These are phyloP conservation scores for Arthrobotrys conoides DNA, from an alignment of 2,329 filamentous ascomycete genomes.

Conservation along the genomic window DNA sequence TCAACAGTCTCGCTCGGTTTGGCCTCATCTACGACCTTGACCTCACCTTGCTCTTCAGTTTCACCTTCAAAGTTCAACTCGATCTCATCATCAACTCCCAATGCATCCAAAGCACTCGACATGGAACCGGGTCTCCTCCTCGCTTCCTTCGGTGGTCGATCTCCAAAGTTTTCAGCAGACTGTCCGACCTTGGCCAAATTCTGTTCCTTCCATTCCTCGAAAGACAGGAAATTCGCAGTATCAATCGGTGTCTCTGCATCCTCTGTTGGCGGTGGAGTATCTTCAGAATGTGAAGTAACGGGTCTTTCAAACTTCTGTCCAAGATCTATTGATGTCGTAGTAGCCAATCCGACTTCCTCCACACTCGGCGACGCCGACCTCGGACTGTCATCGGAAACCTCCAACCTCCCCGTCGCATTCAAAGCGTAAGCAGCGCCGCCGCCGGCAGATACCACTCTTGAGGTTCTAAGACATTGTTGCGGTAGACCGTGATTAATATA, in stretches of 20 bases:
- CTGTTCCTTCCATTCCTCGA: conserved; percentile 98
- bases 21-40: conserved; percentile 62
- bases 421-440: conserved; percentile 17
- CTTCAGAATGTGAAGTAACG: conserved; percentile 13
- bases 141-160: conserved; percentile 71
- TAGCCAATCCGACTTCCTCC: conserved; percentile 44
- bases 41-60: conserved; percentile 63
- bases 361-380: conserved; percentile 31
- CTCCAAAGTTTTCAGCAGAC: conserved; percentile 77
- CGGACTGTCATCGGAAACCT: conserved; percentile 7
- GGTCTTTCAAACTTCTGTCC: conserved; percentile 38
- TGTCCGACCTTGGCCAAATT: conserved; percentile 89
- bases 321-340: conserved; percentile 49
- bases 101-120: conserved; percentile 79
- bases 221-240: conserved; percentile 89
- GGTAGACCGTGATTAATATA: conserved; percentile 84
- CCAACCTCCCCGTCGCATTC: conserved; percentile 28
- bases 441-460: conserved; percentile 48
- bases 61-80: conserved; percentile 76
- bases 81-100: conserved; percentile 92
- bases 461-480: conserved; percentile 79
- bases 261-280: conserved; percentile 63
- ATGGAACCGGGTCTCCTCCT: conserved; percentile 70
- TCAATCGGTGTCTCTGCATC: conserved; percentile 78
- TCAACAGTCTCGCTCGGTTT: conserved; percentile 62